Conservation (phyloP, 2,329 filamentous ascomycete genomes). For the Fusarium nematophilum region DNA sequence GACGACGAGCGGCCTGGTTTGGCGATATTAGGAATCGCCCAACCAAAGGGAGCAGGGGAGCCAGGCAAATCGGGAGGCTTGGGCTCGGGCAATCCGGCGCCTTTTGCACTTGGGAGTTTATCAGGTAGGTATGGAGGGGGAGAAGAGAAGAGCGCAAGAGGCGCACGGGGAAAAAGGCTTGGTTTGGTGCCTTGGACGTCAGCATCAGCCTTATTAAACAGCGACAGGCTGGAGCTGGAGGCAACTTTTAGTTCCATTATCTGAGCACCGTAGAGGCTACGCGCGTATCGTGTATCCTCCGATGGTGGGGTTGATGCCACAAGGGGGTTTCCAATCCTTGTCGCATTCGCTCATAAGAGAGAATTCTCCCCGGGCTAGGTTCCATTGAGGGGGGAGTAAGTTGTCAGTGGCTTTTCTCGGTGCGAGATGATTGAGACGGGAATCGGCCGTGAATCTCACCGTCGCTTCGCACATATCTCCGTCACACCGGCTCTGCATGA, state of each 20-base stretch:
- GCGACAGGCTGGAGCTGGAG: constrained; percentile 2
- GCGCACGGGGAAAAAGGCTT: constrained; percentile 3
- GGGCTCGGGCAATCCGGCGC: constrained; percentile 25
- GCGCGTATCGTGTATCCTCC: constrained; percentile 21
- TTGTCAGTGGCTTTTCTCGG: no score
- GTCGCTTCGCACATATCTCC: neutral
- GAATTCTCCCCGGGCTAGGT: neutral
- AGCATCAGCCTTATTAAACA: constrained; percentile 39
- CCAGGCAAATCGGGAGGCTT: constrained; percentile 5
- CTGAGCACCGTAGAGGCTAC: constrained; percentile 19
- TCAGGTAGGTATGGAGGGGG: neutral
- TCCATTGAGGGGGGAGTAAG: neutral
- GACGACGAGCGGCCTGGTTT: constrained; percentile 5
- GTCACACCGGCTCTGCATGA: constrained; percentile 7
- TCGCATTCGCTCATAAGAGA: constrained; percentile 2
- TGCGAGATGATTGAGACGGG: neutral
- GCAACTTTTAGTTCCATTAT: neutral
- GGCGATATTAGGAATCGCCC: constrained; percentile 7
- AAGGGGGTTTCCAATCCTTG: constrained; percentile 3
- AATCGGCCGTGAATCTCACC: constrained; percentile 8
- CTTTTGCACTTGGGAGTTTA: constrained; percentile 13
- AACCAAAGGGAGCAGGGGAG: constrained; percentile 17
- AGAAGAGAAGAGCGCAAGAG: constrained; percentile 5
- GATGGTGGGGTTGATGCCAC: constrained; percentile 22
- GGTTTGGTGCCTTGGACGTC: constrained; percentile 23